Conservation (phyloP, 148 eudicot species). For the Rhododendron molle region DNA sequence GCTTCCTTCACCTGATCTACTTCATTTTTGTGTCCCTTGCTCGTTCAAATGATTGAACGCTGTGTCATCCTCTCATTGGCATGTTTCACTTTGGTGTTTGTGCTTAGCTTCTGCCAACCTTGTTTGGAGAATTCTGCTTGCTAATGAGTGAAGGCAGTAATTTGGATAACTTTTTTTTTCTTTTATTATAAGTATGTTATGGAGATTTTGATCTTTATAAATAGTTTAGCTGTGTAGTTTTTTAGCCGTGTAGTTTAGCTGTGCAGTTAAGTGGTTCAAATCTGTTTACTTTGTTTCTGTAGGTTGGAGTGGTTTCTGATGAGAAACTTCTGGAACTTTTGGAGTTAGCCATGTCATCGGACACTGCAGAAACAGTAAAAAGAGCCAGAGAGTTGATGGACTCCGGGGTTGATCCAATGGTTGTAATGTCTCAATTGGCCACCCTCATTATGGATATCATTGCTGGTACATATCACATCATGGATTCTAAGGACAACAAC, state of each 20-base stretch:
- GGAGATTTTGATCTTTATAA: background rate
- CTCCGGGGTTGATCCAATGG: constrained; percentile 84
- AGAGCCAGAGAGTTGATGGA: constrained; percentile 92
- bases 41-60: background rate
- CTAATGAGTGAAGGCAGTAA: background rate
- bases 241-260: background rate
- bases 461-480: constrained; percentile 67
- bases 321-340: constrained; percentile 83
- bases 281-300: constrained; percentile 1
- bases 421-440: constrained; percentile 85
- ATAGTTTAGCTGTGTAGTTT: background rate
- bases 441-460: constrained; percentile 89
- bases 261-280: background rate
- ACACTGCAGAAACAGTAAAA: constrained; percentile 87
- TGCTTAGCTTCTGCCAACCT: background rate
- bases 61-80: background rate
- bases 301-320: constrained; percentile 92
- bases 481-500: constrained; percentile 41
- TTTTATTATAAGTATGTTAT: background rate
- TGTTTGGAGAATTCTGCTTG: background rate
- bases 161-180: background rate
- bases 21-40: background rate
- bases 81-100: background rate
- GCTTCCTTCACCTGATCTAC: constrained; percentile 9
- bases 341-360: constrained; percentile 90